These are phyloP conservation scores for Leccinum ochraceum DNA, from an alignment of 768 basidiomycete species.

Conservation along the genomic window DNA sequence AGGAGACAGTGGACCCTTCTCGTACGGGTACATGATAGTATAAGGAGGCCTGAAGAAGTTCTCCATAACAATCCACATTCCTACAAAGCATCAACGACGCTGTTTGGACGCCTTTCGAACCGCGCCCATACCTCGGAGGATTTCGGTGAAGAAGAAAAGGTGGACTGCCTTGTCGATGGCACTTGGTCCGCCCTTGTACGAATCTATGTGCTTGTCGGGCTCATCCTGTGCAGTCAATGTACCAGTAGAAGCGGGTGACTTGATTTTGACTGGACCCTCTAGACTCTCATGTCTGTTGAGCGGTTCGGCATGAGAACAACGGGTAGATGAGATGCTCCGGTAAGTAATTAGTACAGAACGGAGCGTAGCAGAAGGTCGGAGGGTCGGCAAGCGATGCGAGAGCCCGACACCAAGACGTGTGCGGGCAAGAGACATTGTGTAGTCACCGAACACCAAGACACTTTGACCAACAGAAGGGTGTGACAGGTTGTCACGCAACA, in stretches of 20 bases:
- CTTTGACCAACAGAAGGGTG: constrained; percentile 15
- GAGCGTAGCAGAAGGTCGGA: constrained; percentile 28
- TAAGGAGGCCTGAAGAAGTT: constrained; percentile 94
- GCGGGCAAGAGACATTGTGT: constrained; percentile 59
- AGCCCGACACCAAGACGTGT: constrained; percentile 53
- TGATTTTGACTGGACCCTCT: constrained; percentile 29
- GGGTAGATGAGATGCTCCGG: constrained; percentile 39
- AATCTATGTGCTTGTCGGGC: constrained; percentile 57
- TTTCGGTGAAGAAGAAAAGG: constrained; percentile 98
- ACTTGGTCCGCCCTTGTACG: constrained; percentile 78
- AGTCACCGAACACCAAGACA: constrained; percentile 19
- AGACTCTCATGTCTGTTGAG: constrained; percentile 17
- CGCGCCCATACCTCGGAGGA: constrained; percentile 77
- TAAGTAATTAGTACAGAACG: constrained; percentile 43
- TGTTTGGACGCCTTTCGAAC: background rate
- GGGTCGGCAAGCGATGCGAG: constrained; percentile 42
- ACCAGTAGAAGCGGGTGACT: constrained; percentile 37
- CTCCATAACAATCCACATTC: constrained; percentile 97
- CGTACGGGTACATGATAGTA: constrained; percentile 98
- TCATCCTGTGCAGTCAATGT: constrained; percentile 39
- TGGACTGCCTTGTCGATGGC: constrained; percentile 96
- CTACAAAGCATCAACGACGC: constrained; percentile 42
- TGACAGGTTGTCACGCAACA: constrained; percentile 29
- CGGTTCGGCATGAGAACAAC: constrained; percentile 24
- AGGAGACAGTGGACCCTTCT: constrained; percentile 99